Conservation (phyloP, 225 moss, liverwort and hornwort genomes). For the Polytrichum formosum region DNA sequence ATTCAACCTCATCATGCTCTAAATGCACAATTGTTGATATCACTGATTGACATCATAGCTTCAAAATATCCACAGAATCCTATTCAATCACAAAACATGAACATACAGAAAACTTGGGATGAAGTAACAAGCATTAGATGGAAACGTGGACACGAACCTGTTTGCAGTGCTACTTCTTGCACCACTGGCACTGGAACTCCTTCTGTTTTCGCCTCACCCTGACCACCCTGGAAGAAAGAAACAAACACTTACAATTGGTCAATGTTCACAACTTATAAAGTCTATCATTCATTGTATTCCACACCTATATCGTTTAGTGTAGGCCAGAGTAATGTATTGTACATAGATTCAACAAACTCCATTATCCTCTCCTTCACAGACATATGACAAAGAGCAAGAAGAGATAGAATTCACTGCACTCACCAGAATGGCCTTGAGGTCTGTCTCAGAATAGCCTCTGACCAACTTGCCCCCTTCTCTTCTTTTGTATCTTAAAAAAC, state of each 20-base stretch:
- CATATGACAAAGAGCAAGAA: not conserved
- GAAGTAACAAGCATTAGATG: not conserved
- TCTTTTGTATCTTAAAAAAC: conserved; percentile 66
- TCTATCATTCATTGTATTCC: too few relatives aligned
- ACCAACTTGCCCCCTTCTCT: conserved; percentile 76
- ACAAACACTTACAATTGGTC: not conserved
- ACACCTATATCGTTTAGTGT: too few relatives aligned
- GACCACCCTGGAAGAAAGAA: conserved; percentile 4
- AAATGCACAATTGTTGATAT: too few relatives aligned
- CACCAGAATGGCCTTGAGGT: conserved; percentile 80
- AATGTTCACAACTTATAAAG: too few relatives aligned
- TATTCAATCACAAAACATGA: too few relatives aligned
- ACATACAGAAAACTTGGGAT: too few relatives aligned
- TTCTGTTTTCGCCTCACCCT: conserved; percentile 28
- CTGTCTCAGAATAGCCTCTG: conserved; percentile 59
- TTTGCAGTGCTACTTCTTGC: conserved; percentile 14
- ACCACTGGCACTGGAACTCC: not conserved
- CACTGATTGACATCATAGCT: too few relatives aligned
- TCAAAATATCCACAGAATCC: too few relatives aligned
- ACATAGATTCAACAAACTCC: not conserved
- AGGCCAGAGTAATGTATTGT: too few relatives aligned
- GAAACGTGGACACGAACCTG: conserved; percentile 15
- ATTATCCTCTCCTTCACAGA: not conserved
- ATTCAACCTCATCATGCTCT: too few relatives aligned
- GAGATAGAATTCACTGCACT: not conserved